Conservation (phyloP, 2,329 filamentous ascomycete genomes). For the Calonectria leucothoes region DNA sequence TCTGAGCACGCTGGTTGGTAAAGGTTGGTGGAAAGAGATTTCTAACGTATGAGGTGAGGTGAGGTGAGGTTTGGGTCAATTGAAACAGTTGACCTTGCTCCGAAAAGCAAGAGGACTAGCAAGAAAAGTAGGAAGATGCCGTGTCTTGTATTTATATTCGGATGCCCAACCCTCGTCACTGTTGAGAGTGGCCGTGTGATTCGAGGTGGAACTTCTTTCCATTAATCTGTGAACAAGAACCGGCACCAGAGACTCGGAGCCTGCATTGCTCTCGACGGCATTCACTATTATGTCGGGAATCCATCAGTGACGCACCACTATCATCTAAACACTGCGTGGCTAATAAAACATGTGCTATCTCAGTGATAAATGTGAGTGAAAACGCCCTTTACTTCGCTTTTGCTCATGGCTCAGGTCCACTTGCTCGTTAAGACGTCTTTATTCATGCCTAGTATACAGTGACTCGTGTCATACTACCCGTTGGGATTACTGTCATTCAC, state of each 20-base stretch:
- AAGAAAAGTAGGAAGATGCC: not conserved
- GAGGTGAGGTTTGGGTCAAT: not conserved
- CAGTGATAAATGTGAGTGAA: not conserved
- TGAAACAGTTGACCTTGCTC: not conserved
- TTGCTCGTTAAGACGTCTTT: not conserved
- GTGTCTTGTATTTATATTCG: not conserved
- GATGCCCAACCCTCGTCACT: not conserved
- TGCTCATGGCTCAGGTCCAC: not conserved
- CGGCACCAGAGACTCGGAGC: not conserved
- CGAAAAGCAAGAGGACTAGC: too few relatives aligned
- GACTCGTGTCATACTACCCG: not conserved
- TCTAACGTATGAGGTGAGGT: too few relatives aligned
- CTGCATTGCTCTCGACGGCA: not conserved
- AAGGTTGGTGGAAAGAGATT: not conserved
- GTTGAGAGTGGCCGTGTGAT: not conserved
- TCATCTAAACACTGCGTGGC: not conserved
- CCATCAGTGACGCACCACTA: not conserved
- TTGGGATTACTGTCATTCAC: not conserved
- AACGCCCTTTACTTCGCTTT: not conserved
- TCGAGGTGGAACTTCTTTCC: not conserved
- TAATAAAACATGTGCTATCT: not conserved
- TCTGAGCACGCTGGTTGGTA: too few relatives aligned
- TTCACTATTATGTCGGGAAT: not conserved
- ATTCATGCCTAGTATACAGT: not conserved
- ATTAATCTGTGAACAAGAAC: not conserved